phyloP scores from a whole-genome alignment of 148 eudicot species.

The Cornus florida region DNA sequence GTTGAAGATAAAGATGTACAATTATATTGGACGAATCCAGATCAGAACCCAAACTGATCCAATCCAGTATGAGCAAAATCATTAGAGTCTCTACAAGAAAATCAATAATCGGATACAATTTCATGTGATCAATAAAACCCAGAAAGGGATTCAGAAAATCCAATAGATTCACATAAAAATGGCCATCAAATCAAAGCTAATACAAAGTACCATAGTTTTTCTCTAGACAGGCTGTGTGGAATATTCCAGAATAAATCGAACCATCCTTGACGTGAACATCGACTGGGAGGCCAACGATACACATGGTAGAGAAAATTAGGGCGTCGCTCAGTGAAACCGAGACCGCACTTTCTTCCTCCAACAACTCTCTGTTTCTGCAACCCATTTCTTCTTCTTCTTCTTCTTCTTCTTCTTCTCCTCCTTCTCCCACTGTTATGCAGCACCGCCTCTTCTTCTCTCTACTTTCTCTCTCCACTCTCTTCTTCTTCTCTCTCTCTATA shows the following conservation, averaged over 20 bases:
- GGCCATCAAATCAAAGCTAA: neutral
- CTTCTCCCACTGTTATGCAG: neutral
- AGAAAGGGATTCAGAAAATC: neutral
- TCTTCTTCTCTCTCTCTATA: neutral
- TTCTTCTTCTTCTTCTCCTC: neutral
- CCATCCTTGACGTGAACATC: constrained; percentile 82
- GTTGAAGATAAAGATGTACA: neutral
- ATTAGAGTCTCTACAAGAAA: constrained; percentile 10
- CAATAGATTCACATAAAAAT: constrained; percentile 3
- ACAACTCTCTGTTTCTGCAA: constrained; percentile 34
- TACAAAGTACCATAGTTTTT: constrained; percentile 54
- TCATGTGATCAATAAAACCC: constrained; percentile 11
- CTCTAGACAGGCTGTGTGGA: constrained; percentile 65
- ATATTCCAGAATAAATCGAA: constrained; percentile 77
- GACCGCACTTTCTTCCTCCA: constrained; percentile 17
- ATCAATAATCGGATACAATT: constrained; percentile 23
- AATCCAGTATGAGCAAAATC: constrained; percentile 16
- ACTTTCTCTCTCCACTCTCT: neutral
- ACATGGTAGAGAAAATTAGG: constrained; percentile 68
- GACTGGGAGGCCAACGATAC: constrained; percentile 77
- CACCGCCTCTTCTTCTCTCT: constrained; percentile 11
- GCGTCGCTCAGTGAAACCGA: constrained; percentile 46
- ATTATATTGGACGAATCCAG: constrained; percentile 13
- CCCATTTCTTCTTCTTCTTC: constrained; percentile 36
- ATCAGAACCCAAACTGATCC: constrained; percentile 30